Conservation (phyloP, 306 rosid genomes). For the Corylus heterophylla region DNA sequence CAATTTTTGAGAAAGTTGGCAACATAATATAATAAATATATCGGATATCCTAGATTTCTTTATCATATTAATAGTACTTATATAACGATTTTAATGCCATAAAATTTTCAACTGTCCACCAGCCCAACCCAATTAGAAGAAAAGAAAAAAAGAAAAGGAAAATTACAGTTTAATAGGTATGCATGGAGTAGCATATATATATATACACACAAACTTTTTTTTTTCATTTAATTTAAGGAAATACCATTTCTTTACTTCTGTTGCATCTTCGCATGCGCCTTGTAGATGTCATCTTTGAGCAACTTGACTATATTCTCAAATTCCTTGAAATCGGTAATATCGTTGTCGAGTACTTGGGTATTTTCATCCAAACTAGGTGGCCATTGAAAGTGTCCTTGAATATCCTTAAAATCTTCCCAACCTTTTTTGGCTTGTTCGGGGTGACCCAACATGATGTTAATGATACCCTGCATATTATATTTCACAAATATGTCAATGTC, state of each 20-base stretch:
- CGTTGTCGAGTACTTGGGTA: not conserved
- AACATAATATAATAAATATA: too few species aligned
- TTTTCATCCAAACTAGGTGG: not conserved
- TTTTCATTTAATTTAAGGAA: too few species aligned
- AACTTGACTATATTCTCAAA: constrained; percentile 26
- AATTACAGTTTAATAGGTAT: too few species aligned
- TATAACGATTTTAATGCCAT: too few species aligned
- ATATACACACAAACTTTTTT: too few species aligned
- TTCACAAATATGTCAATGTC: not conserved
- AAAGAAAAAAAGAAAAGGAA: too few species aligned
- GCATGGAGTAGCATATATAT: too few species aligned
- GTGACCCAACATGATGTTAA: not conserved
- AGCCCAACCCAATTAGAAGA: too few species aligned
- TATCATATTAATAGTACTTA: too few species aligned
- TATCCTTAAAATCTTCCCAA: constrained; percentile 24
- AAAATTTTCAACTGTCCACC: too few species aligned
- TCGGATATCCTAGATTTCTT: too few species aligned
- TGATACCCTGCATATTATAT: constrained; percentile 29
- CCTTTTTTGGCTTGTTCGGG: not conserved
- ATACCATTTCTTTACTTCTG: not conserved
- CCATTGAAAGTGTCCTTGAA: not conserved
- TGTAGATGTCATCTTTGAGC: constrained; percentile 25
- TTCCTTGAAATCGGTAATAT: constrained; percentile 10
- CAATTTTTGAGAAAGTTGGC: too few species aligned
- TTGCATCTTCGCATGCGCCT: constrained; percentile 1